These are phyloP conservation scores for Xylariomycetidae sp. DNA, from an alignment of 2,329 filamentous ascomycete species.

Conservation along the genomic window DNA sequence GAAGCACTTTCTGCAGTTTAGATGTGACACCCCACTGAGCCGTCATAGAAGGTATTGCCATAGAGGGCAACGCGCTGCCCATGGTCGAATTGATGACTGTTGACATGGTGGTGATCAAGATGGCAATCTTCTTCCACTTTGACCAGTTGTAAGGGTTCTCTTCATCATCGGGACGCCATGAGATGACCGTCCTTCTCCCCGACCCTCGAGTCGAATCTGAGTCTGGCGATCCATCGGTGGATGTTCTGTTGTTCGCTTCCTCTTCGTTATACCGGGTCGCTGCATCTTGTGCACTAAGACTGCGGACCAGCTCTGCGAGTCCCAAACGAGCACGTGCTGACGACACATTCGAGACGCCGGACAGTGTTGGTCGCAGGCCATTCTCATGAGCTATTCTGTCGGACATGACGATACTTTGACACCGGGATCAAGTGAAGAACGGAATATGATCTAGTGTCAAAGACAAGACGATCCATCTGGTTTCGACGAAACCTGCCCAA, in stretches of 20 bases:
- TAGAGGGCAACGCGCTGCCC: constrained; percentile 59
- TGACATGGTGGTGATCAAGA: constrained; percentile 51
- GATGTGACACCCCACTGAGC: constrained; percentile 52
- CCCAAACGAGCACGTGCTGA: too few species aligned
- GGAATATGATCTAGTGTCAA: too few species aligned
- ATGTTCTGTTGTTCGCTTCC: constrained; percentile 30
- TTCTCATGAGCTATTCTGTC: too few species aligned
- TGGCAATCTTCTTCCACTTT: constrained; percentile 48
- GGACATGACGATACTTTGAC: too few species aligned
- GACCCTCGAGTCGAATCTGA: constrained; percentile 12
- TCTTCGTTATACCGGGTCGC: constrained; percentile 37
- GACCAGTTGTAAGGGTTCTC: constrained; percentile 53
- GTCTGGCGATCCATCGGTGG: constrained; percentile 7
- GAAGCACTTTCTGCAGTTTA: constrained; percentile 42
- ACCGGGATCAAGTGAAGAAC: too few species aligned
- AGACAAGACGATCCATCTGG: too few species aligned
- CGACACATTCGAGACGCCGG: too few species aligned
- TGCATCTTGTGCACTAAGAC: constrained; percentile 37
- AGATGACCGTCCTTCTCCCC: constrained; percentile 30
- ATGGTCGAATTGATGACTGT: constrained; percentile 66
- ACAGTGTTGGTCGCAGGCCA: too few species aligned
- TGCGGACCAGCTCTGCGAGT: constrained; percentile 19
- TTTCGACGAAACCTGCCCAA: too few species aligned
- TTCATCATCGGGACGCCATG: constrained; percentile 43
- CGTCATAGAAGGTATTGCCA: constrained; percentile 55